Conservation (phyloP, 306 rosid species). For the Benincasa hispida region DNA sequence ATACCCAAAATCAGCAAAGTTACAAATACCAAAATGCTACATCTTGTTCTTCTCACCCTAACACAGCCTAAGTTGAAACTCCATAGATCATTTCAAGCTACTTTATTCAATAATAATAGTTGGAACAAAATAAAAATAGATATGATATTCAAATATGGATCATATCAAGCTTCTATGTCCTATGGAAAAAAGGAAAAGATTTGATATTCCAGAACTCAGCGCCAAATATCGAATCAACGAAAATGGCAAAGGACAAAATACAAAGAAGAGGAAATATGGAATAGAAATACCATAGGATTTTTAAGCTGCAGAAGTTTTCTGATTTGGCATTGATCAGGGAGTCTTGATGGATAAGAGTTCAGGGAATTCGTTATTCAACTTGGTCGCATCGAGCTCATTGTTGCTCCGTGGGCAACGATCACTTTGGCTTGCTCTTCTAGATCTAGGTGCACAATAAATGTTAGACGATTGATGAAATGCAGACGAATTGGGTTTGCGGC, state of each 20-base stretch:
- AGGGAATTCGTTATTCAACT: constrained; percentile 63
- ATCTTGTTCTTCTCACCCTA: neutral
- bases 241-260: neutral
- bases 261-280: neutral
- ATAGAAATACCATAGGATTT: neutral
- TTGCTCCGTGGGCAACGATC: constrained; percentile 69
- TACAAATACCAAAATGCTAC: neutral
- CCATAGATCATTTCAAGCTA: neutral
- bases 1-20: neutral
- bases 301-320: constrained; percentile 29
- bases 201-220: neutral
- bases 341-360: constrained; percentile 67
- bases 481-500: too few relatives aligned
- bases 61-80: neutral
- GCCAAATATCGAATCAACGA: neutral
- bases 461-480: too few relatives aligned
- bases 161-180: neutral
- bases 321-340: constrained; percentile 70
- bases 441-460: too few relatives aligned
- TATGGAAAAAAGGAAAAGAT: neutral
- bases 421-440: constrained; percentile 93
- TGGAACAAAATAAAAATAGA: constrained; percentile 3
- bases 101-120: neutral
- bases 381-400: constrained; percentile 63
- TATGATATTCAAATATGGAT: neutral